Percentiles rank a stretch among this genome's conserved stretches.
Conservation (phyloP, 176 grass and related monocot genomes). For the Oryza officinalis region DNA sequence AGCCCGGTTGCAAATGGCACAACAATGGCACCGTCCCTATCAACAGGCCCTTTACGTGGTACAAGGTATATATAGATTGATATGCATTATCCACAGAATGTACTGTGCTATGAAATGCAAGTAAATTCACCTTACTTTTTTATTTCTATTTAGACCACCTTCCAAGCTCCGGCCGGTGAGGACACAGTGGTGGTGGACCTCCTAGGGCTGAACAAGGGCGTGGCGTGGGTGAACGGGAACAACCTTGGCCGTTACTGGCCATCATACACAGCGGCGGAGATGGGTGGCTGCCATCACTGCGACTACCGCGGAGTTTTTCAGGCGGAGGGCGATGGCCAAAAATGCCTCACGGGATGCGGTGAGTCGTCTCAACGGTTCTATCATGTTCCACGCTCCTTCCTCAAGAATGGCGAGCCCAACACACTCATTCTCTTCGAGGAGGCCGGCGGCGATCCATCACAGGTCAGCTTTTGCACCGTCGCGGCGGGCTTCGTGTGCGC, state of each 20-base stretch:
- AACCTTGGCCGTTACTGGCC: constrained; percentile 87
- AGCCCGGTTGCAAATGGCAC: constrained; percentile 16
- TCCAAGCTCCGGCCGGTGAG: constrained; percentile 45
- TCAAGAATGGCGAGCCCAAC: constrained; percentile 54
- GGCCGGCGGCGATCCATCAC: constrained; percentile 53
- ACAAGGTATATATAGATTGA: constrained; percentile 50
- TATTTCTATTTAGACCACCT: constrained; percentile 15
- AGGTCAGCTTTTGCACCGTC: constrained; percentile 42
- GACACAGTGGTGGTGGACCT: constrained; percentile 66
- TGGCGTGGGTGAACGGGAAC: constrained; percentile 83
- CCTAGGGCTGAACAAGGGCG: constrained; percentile 62
- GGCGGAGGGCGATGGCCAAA: constrained; percentile 28
- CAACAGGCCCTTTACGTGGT: constrained; percentile 77
- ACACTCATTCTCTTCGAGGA: constrained; percentile 77
- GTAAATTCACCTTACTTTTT: too few species aligned
- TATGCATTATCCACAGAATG: background rate
- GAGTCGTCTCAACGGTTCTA: constrained; percentile 64
- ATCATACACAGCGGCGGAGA: constrained; percentile 24
- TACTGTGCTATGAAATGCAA: background rate
- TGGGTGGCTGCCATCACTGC: constrained; percentile 45
- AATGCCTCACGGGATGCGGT: constrained; percentile 62
- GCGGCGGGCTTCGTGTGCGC: constrained; percentile 40
- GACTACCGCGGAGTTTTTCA: constrained; percentile 59
- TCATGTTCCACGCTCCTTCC: constrained; percentile 77
- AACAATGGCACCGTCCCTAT: constrained; percentile 42